Conservation (phyloP, 441 rosid genomes). For the Syzygium malaccense region DNA sequence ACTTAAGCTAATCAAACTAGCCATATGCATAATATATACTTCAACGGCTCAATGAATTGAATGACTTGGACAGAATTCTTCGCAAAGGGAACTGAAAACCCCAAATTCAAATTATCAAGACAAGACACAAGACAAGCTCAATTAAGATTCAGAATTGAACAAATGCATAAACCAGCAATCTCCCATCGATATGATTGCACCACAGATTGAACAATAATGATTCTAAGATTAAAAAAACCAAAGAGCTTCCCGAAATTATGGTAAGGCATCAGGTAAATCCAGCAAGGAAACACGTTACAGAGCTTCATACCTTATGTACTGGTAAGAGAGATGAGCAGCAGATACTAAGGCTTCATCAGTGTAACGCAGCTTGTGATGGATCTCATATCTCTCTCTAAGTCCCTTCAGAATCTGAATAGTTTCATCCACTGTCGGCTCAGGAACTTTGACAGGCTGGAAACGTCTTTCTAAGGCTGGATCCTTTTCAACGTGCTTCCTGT, state of each 20-base stretch:
- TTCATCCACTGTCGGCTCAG: conserved; percentile 55
- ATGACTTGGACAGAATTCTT: neutral
- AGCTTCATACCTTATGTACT: conserved; percentile 38
- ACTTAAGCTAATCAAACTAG: neutral
- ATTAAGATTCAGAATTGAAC: neutral
- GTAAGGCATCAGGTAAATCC: neutral
- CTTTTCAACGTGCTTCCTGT: conserved; percentile 50
- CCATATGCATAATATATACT: neutral
- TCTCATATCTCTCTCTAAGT: conserved; percentile 35
- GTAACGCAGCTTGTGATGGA: conserved; percentile 47
- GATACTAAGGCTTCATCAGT: conserved; percentile 41
- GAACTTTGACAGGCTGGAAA: conserved; percentile 47
- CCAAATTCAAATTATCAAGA: neutral
- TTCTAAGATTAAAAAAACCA: neutral
- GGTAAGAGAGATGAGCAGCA: conserved; percentile 50
- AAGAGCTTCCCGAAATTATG: neutral
- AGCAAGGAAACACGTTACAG: neutral
- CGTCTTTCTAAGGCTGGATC: conserved; percentile 58
- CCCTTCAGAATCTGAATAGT: conserved; percentile 41
- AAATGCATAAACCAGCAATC: neutral
- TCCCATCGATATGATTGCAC: neutral
- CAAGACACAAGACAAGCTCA: neutral
- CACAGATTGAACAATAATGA: neutral
- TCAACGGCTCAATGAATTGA: neutral
- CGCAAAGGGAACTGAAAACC: neutral